Evolutionary conservation across 192 early-diverging fungal species (phyloP), one percentile per base, ranked within the genome.

Genomic region (Backusella tarrabulga): DNA sequence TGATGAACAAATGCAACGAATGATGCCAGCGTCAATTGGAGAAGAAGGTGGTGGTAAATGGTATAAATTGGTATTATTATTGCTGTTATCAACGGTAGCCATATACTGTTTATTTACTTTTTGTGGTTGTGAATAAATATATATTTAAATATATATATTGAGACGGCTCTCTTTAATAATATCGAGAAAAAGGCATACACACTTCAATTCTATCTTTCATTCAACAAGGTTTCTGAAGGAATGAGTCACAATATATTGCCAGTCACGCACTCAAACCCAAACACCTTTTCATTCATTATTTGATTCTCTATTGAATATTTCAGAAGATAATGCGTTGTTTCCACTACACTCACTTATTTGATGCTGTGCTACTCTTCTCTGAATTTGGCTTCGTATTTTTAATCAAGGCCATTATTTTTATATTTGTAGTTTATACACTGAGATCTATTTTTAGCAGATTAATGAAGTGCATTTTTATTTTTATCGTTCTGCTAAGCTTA

Each of bases 1-100:
- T 73, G 87, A 90, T 26, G 86, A 85, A 83, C 98, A 99, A 71
- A 99, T 96, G 84, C 98, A 99, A 23, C 97, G 93, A 86, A 99
- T 99, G 52, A 92, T 86, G 1, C 93, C 96, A 26, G 91, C 88
- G 82, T 98, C 98, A 11, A 91, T 91, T 21, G 87, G 90, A 63
- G 56, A 56, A 56, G 42, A 50, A 50, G 46, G 19, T n/a, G 56
- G 21, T 26, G 56, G 23, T 12, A 29, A 63, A 26, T 29, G 56
- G 26, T 63, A 63, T 63, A 63, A 29, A 8, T 8, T 29, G 26
- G 9, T 63, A 29, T 23, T 63, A 29, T 63, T 63, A 29, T 23
- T 63, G 26, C 11, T 63, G 56, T 26, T 63, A 29, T 63, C 26
- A 29, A 23, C 4, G 54, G n/a, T 60, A 29, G 56, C 23, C 23